Evolutionary conservation across 257 asterid genomes (phyloP), one percentile per base, ranked within the genome.

Genomic region (Solanum clarkiae): DNA sequence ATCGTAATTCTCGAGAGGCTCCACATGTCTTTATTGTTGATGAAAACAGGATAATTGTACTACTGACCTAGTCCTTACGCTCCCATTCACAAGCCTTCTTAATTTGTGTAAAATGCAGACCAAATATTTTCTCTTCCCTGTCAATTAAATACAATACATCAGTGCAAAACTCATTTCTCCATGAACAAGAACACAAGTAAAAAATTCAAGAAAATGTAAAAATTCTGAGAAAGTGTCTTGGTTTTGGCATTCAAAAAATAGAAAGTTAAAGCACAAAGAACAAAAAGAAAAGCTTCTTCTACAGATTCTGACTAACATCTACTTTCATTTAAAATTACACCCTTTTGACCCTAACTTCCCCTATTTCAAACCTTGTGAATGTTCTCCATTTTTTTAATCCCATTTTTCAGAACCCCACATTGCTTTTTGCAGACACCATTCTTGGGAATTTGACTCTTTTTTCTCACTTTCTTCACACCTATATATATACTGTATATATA

Each of bases 271-370:
- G 87, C 77, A 72, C 87, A 83, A 88, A 84, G 87, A 89, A 91
- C 92, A 90, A 94, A 93, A 91, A 86, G 89, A 87, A 90, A 90
- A 88, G 84, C 86, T 84, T 82, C 87, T 89, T 22, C 62, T 75
- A 77, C 81, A 79, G 65, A 86, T 84, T 89, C 90, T 86, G 85
- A 65, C 87, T 80, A 83, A 45, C 49, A 85, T 84, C 84, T 86
- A 54, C 87, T 87, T 84, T 45, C 49, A 72, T 65, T 69, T 53
- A 79, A 87, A 57, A 77, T 70, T 22, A 65, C 66, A 84, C 88
- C 89, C 89, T 88, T 90, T 90, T 87, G 85, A 90, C 92, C 85
- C 91, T 54, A 51, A 51, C 45, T 81, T 86, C 83, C 89, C 85
- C 77, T 9, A 77, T 86, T 92, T 90, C 93, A 91, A 95, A 90